A percentile compares a stretch with the other conserved stretches of the same genome.
These are phyloP conservation scores for Colletotrichum sp. DNA, from an alignment of 2,329 filamentous ascomycete genomes.

Conservation along the genomic window DNA sequence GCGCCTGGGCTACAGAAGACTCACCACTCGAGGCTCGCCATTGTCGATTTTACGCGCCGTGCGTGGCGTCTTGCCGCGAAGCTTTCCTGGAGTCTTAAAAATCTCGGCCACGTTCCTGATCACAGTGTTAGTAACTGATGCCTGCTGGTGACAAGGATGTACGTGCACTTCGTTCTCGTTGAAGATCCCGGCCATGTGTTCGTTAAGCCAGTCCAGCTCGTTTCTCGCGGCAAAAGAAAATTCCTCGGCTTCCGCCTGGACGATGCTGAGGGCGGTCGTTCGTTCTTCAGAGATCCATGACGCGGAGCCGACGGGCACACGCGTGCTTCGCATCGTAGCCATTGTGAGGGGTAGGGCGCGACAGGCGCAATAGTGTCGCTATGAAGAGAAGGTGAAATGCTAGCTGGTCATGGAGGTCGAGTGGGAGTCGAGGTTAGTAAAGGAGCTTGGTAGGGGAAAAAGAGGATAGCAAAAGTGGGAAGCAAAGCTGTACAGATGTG, in stretches of 20 bases:
- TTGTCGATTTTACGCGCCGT: conserved; percentile 67
- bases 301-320: conserved; percentile 76
- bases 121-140: not conserved
- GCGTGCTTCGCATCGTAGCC: conserved; percentile 58
- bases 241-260: conserved; percentile 86
- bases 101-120: conserved; percentile 86
- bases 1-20: conserved; percentile 31
- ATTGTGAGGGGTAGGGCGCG: conserved; percentile 19
- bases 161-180: conserved; percentile 84
- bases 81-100: conserved; percentile 91
- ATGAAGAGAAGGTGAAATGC: conserved; percentile 5
- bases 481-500: conserved; percentile 17
- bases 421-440: conserved; percentile 1
- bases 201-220: conserved; percentile 97
- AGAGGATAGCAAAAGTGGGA: conserved; percentile 24
- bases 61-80: conserved; percentile 81
- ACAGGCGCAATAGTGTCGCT: conserved; percentile 18
- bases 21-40: conserved; percentile 67
- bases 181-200: conserved; percentile 97
- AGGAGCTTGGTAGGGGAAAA: not conserved
- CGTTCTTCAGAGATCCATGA: conserved; percentile 89
- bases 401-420: conserved; percentile 22
- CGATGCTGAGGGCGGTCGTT: conserved; percentile 75
- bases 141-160: not conserved
- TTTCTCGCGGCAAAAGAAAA: conserved; percentile 91